Conservation (phyloP, 208 protist genomes). For the Angomonas ambiguus region DNA sequence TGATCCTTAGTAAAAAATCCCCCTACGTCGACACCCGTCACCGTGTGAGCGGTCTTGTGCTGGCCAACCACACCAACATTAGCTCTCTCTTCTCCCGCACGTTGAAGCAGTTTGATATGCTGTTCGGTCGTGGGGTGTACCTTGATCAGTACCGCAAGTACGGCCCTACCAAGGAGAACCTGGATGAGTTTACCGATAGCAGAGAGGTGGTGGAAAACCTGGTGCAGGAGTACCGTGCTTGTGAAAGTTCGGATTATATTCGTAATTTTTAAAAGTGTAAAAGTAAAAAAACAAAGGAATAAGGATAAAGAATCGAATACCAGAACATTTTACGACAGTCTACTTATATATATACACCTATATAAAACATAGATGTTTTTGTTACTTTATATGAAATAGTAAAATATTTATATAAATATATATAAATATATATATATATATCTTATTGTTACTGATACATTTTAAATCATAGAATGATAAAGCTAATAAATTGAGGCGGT, state of each 20-base stretch:
- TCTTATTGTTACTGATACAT: not conserved
- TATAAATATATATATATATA: slow-evolving; percentile 10
- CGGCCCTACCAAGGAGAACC: slow-evolving; percentile 87
- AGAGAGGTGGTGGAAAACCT: slow-evolving; percentile 92
- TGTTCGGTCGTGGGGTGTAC: slow-evolving; percentile 92
- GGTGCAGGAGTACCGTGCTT: slow-evolving; percentile 97
- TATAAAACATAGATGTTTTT: not conserved
- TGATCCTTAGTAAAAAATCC: slow-evolving; percentile 93
- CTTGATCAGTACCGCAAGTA: slow-evolving; percentile 94
- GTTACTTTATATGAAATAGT: not conserved
- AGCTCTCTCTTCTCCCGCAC: slow-evolving; percentile 91
- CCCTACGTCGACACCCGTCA: slow-evolving; percentile 96
- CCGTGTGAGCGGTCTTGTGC: slow-evolving; percentile 97
- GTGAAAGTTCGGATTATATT: slow-evolving; percentile 95
- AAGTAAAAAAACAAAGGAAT: not conserved
- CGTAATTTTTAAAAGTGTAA: slow-evolving; percentile 60
- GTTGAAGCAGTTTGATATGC: slow-evolving; percentile 92
- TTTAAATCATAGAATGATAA: not conserved
- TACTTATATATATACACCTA: not conserved
- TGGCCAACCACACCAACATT: slow-evolving; percentile 99
- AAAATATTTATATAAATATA: not conserved
- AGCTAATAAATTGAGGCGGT: too few relatives aligned
- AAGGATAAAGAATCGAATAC: too few relatives aligned
- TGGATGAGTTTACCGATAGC: slow-evolving; percentile 96
- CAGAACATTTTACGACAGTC: too few relatives aligned